phyloP scores from a whole-genome alignment of 805 yeast genomes.

The Starmerella asiatica region DNA sequence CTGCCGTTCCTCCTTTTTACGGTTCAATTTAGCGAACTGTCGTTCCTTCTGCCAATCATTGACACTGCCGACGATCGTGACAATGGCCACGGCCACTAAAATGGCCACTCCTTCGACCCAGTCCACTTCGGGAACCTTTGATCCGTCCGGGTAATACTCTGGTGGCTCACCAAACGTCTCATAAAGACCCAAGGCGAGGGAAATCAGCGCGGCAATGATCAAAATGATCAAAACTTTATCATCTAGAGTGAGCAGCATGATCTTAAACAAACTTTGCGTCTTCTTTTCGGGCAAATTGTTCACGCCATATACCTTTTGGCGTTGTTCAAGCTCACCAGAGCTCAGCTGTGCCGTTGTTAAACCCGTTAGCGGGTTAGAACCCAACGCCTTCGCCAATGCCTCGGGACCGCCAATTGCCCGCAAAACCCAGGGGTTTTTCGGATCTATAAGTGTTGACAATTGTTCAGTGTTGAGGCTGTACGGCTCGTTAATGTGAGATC shows the following conservation, averaged over 20 bases:
- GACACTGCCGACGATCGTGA: conserved; percentile 85
- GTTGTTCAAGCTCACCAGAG: conserved; percentile 19
- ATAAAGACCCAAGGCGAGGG: conserved; percentile 80
- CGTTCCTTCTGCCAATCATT: conserved; percentile 94
- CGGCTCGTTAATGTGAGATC: conserved; percentile 1
- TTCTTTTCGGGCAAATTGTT: conserved; percentile 60
- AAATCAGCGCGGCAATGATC: conserved; percentile 73
- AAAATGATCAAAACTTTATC: conserved; percentile 82
- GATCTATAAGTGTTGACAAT: conserved; percentile 26
- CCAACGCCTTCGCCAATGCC: conserved; percentile 23
- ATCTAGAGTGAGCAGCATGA: conserved; percentile 73
- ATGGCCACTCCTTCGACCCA: conserved; percentile 99
- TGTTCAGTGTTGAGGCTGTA: conserved; percentile 18
- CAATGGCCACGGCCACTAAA: conserved; percentile 77
- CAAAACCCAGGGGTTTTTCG: conserved; percentile 28
- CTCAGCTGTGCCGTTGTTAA: conserved; percentile 21
- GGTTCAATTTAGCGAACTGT: conserved; percentile 77
- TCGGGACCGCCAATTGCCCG: conserved; percentile 29
- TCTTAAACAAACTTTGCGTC: conserved; percentile 50
- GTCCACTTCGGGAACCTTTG: conserved; percentile 67
- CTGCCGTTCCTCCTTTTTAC: conserved; percentile 73
- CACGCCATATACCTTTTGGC: conserved; percentile 46
- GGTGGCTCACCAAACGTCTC: conserved; percentile 80
- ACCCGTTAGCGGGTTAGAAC: conserved; percentile 25
- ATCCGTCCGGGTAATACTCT: conserved; percentile 65